Evolutionary conservation across 2,329 filamentous ascomycete species (phyloP), one percentile per base, ranked within the genome.

Genomic region (Tympanopsis confertula): DNA sequence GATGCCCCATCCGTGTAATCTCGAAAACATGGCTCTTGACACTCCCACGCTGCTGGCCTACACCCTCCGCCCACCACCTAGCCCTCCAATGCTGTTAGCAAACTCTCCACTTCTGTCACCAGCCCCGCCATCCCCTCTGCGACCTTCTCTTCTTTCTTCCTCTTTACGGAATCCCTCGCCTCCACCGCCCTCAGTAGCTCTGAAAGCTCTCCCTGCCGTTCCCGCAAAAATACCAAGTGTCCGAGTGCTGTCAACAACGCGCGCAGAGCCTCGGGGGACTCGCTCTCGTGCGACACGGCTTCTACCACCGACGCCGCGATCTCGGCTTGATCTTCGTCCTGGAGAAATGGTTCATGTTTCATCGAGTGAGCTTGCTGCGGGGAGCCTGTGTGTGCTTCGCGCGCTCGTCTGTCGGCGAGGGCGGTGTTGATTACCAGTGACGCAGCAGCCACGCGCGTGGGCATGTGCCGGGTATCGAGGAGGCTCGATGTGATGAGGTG

Each of bases 361-460:
- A n/a, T n/a, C n/a, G n/a, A n/a, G n/a, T n/a, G n/a, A n/a, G n/a
- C n/a, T n/a, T n/a, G n/a, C n/a, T n/a, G n/a, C n/a, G n/a, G 75
- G 64, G 3, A 95, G 56, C 0, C 61, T 63, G 35, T 82, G 73
- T 4, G 63, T 59, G 1, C 69, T 60, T 12, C 72, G 67, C 19
- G 75, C 68, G 26, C 71, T 64, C 15, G 84, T 71, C 19, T 81
- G 49, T 87, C 83, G 2, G 78, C 71, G 0, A 78, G 65, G 0
- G 85, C 72, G 0, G 96, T 59, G 47, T 96, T 95, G 63, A 87
- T 91, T 1, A 88, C 73, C 3, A 96, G 67, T 2, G 82, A 86
- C 0, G 88, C 78, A 0, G 88, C 85, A 1, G 87, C 84, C 3
- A 89, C 82, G 30, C 88, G 77, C 2, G 89, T 72, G 38, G 78